Base-by-base conservation (phyloP, 1,284 basidiomycete genomes). In the Prillingera fragicola region DNA sequence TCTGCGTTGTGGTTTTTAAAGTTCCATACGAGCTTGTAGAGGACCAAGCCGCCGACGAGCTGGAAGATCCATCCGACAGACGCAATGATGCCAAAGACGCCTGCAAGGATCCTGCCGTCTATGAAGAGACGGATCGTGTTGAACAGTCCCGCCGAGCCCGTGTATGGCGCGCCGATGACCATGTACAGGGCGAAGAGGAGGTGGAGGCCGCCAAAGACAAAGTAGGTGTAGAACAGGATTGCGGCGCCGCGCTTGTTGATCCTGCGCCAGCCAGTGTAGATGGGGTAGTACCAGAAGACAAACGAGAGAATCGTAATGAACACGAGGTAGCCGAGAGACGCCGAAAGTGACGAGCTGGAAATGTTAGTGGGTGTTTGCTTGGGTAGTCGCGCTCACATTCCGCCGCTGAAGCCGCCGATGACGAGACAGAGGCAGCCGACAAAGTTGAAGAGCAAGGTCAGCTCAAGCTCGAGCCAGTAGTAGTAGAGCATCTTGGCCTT, bases 191-290 rank as follows among this genome's bases (percentile, higher is more conserved):
- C 86, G 75, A 86, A 96, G 28, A 87, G 74, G 45, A 97, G 76
- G 73, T 98, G 91, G 77, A 86, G 95, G 25, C 88, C 92, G 45
- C 83, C 79, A 73, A 97, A 97, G 72, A 95, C 80, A 76, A 94
- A 94, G 77, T 87, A 96, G 54, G 91, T 73, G 75, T 95, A 74
- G 60, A 73, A 73, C 54, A 74, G 73, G 54, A 74, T 64, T 18
- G 69, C 70, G 52, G 70, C 61, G 31, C 59, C 62, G 33, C 54
- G 46, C 43, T 52, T 69, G 74, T 67, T 65, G 26, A 84, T 89
- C 78, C 95, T 94, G 83, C 90, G 89, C 74, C 90, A 91, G 37
- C 87, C 92, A 60, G 94, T 92, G 76, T 97, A 97, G 63, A 94
- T 85, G 3, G 94, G 92, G 60, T 87, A 80, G 69, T 90, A 91